Evolutionary conservation across 768 basidiomycete species (phyloP), one percentile per base, ranked within the genome.

Genomic region (Boletus bicolor): DNA sequence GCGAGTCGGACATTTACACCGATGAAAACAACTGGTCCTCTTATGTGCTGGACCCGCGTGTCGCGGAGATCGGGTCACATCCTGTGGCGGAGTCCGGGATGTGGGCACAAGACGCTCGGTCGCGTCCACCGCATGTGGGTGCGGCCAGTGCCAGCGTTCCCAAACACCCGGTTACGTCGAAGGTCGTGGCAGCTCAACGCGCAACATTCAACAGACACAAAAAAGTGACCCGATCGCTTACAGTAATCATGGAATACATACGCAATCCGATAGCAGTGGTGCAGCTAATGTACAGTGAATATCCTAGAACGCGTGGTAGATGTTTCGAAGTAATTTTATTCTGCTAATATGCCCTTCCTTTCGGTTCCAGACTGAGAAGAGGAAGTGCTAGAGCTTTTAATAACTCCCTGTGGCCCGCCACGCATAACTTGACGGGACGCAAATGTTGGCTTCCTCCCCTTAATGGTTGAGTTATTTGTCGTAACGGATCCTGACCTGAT

Each of bases 281-380:
- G 60, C 48, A 37, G 53, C 46, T 71, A 63, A 34, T 64, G 35
- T 71, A 71, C 71, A 71, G 7, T 63, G 59, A 47, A 43, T 49
- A 57, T 19, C 34, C 50, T 44, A 44, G 26, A 52, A 49, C 26
- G 17, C 14, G 21, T 24, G 28, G 43, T 19, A 39, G n/a, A 49
- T 8, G 36, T 42, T 59, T 42, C 54, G 2, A 46, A 37, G 15
- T 17, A 32, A 32, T n/a, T 36, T 43, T 50, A 49, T 43, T 46
- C 44, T 21, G 19, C 49, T 62, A 70, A 26, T 35, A 41, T 41
- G 39, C 57, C 48, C 56, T 64, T 52, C 63, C 62, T 36, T 41
- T 64, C 56, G 56, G 62, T 68, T 36, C 59, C 67, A 52, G 64
- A 63, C 58, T 61, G 69, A 41, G 70, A 68, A 59, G 60, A 64